Base-by-base conservation (phyloP, 2,329 filamentous ascomycete genomes). In the Myriangium duriaei region DNA sequence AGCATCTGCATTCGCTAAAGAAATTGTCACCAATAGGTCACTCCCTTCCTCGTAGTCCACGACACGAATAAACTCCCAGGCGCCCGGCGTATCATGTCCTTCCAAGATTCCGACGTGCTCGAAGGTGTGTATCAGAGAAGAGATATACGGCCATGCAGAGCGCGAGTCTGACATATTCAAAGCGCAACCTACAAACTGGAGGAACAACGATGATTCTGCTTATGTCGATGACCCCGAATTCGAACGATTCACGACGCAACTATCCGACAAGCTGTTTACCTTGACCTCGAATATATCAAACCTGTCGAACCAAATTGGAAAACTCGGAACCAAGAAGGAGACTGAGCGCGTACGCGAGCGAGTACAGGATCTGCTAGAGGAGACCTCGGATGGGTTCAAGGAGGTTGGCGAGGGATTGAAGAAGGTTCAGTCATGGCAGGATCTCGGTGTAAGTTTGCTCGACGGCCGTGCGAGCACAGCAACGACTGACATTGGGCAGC, bases 181-280 rank as follows among this genome's bases (percentile, higher is more conserved):
- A 49, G 47, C 87, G 48, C 80, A 82, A 61, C 74, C 76, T 29
- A 77, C 76, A 18, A 74, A 67, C 44, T 71, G 71, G 63, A 69
- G 82, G 45, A 73, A 76, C 46, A 68, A 75, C 43, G 76, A 81
- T 57, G 81, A 81, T 55, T 69, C 77, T 32, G 66, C 76, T 52
- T 98, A 94, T 64, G 71, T 74, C 54, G 91, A 98, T 63, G 85
- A 96, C 57, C 91, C 91, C 36, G 86, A 86, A 47, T 98, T 96
- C 69, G 74, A 84, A 54, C 71, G 74, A 42, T 74, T 93, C 50
- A 84, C 87, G 45, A 78, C 83, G 54, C 72, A 80, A 42, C 74
- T 96, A 43, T 92, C 83, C 61, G 81, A 84, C 60, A 81, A 88
- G 59, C 72, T 98, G 35, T 94, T 95, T 65, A 77, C 79, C 44